Base-by-base conservation (phyloP, 192 early-diverging fungal species). In the Gorgonomyces haynaldii region DNA sequence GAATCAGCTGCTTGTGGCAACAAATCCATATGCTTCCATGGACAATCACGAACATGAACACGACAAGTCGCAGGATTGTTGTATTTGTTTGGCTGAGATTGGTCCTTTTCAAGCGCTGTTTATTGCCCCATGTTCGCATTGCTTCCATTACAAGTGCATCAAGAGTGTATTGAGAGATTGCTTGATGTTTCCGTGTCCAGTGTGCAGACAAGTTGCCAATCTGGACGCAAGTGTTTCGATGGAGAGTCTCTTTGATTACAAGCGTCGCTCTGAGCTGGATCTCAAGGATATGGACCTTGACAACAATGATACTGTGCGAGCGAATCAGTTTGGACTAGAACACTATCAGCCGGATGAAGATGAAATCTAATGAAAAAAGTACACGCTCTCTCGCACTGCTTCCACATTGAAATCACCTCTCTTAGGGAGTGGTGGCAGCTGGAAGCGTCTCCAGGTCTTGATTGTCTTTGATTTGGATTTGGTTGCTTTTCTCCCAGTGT, bases 321-420 rank as follows among this genome's bases (percentile, higher is more conserved):
- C n/a, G n/a, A n/a, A n/a, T n/a, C n/a, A n/a, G n/a, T n/a, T n/a
- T n/a, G n/a, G n/a, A n/a, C n/a, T n/a, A n/a, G n/a, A n/a, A n/a
- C n/a, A n/a, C n/a, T n/a, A n/a, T n/a, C n/a, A n/a, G n/a, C n/a
- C n/a, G n/a, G n/a, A n/a, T n/a, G n/a, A n/a, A n/a, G n/a, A n/a
- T n/a, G n/a, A n/a, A n/a, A n/a, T n/a, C n/a, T 52, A 98, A 50
- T 89, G 82, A 74, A 98, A 98, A 52, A 98, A 98, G 64, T 95
- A 98, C 13, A 66, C 67, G 34, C 84, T 88, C 10, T 84, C 66
- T 50, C 69, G 73, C 1, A 98, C 90, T 52, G 76, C 59, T 27
- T 69, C 53, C 28, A 98, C 74, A 61, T 94, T 76, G 69, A 98
- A 90, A 17, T 83, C 74, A 42, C 94, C 94, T 32, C 77, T 73